Evolutionary conservation across 257 asterid genomes (phyloP).

Genomic region (Cinchona pubescens): DNA sequence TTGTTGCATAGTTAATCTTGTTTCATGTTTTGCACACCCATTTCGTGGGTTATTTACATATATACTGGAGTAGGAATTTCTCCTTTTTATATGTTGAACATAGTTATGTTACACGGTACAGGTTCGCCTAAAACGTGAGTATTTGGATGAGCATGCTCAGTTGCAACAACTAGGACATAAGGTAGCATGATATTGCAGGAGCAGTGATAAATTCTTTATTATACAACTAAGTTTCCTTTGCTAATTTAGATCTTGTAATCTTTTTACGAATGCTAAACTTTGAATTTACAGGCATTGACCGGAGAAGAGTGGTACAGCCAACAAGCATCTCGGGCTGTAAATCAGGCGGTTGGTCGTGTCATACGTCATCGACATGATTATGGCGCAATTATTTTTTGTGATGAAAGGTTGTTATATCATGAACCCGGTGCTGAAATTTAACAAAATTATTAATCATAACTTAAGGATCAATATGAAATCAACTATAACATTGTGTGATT

Average conservation of each 20-base stretch:
- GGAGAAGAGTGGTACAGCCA: slow-evolving; percentile 99
- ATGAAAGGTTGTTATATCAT: slow-evolving; percentile 63
- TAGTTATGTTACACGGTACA: slow-evolving; percentile 29
- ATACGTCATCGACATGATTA: slow-evolving; percentile 96
- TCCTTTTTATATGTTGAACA: background rate
- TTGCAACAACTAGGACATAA: slow-evolving; percentile 44
- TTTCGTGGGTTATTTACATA: background rate
- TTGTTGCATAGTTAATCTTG: background rate
- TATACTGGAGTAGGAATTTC: background rate
- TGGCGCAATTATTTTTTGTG: slow-evolving; percentile 94
- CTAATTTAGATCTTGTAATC: slow-evolving; percentile 11
- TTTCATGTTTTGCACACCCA: background rate
- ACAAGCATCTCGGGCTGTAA: slow-evolving; percentile 93
- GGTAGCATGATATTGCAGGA: slow-evolving; percentile 39
- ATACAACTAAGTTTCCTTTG: background rate
- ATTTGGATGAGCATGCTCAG: slow-evolving; percentile 68
- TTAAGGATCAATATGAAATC: background rate
- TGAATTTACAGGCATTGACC: slow-evolving; percentile 56
- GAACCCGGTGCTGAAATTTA: slow-evolving; percentile 13
- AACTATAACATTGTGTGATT: background rate
- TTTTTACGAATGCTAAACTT: slow-evolving; percentile 21
- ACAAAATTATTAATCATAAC: slow-evolving; percentile 1
- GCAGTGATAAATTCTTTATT: background rate
- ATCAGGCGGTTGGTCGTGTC: slow-evolving; percentile 99
- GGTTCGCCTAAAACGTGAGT: slow-evolving; percentile 99